Percentiles rank a stretch among this genome's conserved stretches.
Conservation (phyloP, 1,284 basidiomycete genomes). For the Sphaerobolus stellatus region DNA sequence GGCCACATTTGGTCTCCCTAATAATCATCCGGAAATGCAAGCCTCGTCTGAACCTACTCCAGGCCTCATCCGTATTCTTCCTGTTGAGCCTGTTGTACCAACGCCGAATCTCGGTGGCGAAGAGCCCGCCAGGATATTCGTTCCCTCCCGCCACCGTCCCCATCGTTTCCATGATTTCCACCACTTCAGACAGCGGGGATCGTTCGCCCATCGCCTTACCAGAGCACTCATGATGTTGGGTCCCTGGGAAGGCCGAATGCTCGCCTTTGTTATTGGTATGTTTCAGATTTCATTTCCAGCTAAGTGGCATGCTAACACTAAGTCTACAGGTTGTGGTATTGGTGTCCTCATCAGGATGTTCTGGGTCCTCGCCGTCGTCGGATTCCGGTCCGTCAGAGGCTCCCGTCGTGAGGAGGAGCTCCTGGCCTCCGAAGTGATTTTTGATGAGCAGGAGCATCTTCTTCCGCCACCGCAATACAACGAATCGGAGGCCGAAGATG, state of each 20-base stretch:
- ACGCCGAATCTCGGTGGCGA: constrained; percentile 13
- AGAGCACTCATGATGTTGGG: constrained; percentile 65
- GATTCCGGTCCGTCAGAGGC: constrained; percentile 53
- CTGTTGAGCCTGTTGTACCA: constrained; percentile 5
- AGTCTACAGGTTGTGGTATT: constrained; percentile 63
- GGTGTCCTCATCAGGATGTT: constrained; percentile 76
- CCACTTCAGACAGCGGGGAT: constrained; percentile 27
- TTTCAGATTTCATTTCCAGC: constrained; percentile 13
- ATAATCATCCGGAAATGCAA: constrained; percentile 15
- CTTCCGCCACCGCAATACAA: constrained; percentile 19
- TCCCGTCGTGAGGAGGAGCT: constrained; percentile 32
- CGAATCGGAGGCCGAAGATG: not conserved
- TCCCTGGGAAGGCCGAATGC: constrained; percentile 75
- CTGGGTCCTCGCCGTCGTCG: constrained; percentile 64
- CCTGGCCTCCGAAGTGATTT: constrained; percentile 31
- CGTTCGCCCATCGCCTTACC: constrained; percentile 60
- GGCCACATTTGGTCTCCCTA: constrained; percentile 47
- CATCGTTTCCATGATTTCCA: constrained; percentile 26
- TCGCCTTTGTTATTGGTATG: constrained; percentile 77
- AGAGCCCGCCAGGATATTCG: constrained; percentile 27
- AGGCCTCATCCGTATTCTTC: constrained; percentile 12
- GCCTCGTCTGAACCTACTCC: constrained; percentile 4
- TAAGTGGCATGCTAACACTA: not conserved
- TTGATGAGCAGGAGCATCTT: constrained; percentile 28
- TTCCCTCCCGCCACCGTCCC: constrained; percentile 22